Base-by-base conservation (phyloP, 2,329 filamentous ascomycete species). In the Teratosphaeria viscida region DNA sequence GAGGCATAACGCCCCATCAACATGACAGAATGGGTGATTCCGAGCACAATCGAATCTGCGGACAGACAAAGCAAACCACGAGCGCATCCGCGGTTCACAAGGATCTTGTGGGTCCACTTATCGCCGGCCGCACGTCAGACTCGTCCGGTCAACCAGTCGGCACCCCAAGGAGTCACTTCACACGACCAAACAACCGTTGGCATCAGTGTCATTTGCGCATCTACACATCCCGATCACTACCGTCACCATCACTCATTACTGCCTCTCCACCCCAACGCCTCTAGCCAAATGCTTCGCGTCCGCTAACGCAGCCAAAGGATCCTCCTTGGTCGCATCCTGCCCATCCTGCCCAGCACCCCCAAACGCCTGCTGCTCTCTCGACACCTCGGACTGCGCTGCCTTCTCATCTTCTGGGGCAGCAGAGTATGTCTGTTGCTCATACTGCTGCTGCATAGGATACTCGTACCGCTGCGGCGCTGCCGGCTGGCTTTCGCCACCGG, bases 261-360 rank as follows among this genome's bases (percentile, higher is more conserved):
- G n/a, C 43, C 19, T 16, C 43, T 49, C n/a, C 43, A n/a, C 8
- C 16, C 8, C 43, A 16, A 29, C 8, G 26, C 19, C 16, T 55
- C 53, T 32, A 4, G 70, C 75, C 19, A 75, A 10, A 37, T 57
- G 59, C 16, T 53, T 61, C 16, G 62, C 62, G 58, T 64, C 60
- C 32, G 63, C 62, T 53, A 61, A 32, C 7, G 58, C 57, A 32
- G 53, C 55, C 23, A 65, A 54, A n/a, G 59, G n/a, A 53, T 60
- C 59, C 11, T 56, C 60, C 53, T 54, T 60, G 11, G 57, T 23
- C 10, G 19, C 23, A 14, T 64, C 64, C 55, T 60, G 61, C 12
- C 26, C 23, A 14, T 64, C 64, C 55, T 60, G 61, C 12, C 63
- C 63, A 16, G 64, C 64, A n/a, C 61, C 64, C 3, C 61, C 64